Evolutionary conservation across 1,139 yeast species (phyloP), one percentile per base, ranked within the genome.

Genomic region (Geotrichum macrosporum): DNA sequence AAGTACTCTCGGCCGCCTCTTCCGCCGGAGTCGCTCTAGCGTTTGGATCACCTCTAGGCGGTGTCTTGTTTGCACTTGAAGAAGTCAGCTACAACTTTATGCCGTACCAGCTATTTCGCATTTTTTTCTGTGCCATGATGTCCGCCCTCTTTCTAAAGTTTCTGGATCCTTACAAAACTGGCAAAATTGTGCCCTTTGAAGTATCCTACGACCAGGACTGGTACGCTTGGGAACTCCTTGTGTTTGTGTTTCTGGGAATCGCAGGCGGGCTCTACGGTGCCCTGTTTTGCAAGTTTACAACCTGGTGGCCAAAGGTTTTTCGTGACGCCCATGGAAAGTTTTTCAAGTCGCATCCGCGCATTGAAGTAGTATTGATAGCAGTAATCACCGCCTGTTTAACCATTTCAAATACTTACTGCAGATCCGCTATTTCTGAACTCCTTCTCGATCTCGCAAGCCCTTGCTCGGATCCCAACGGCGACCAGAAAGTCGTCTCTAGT

Each of bases 1-100:
- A 79, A 56, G 71, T 81, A 1, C 61, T 80, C 35, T 74, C 81
- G 3, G 84, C 86, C 0, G 76, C 83, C 12, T 80, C 84, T 1
- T 75, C 78, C 45, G 81, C 84, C 9, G 86, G 86, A 4, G 84
- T 80, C 9, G 82, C 85, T 3, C 70, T 80, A 21, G 84, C 86
- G 1, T 81, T 80, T 66, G 86, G 85, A 0, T 75, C 81, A 1
- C 86, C 86, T 1, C 67, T 80, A 47, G 86, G 86, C 3, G 86
- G 85, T 2, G 85, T 80, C 2, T 58, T 80, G 24, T 80, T 80
- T 60, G 75, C 80, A 20, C 67, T 81, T 36, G 87, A 80, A 55
- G 86, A 80, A 53, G 81, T 80, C 30, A 76, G 78, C 53, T 77
- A 79, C 56, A 76, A 77, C 52, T 67, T 79, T 34, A 77, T 81